These are phyloP conservation scores for Fusarium secorum DNA, from an alignment of 2,329 filamentous ascomycete species.

Conservation along the genomic window DNA sequence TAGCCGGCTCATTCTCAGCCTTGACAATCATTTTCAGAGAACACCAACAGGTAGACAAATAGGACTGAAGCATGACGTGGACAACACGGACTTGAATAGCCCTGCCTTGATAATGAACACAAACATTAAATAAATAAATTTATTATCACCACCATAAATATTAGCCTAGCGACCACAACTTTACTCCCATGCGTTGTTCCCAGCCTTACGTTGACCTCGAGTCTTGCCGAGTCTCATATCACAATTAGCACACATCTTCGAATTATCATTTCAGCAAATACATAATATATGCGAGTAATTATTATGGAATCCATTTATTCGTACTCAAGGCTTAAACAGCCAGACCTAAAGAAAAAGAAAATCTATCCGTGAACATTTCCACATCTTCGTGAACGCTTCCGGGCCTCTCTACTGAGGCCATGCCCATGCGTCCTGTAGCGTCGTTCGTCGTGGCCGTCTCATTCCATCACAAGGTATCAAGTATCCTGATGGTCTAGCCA, in stretches of 20 bases:
- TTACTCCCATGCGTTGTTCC: not conserved
- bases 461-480: constrained; percentile 37
- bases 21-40: not conserved
- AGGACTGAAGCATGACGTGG: no score
- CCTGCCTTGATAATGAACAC: no score
- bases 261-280: not conserved
- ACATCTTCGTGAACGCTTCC: constrained; percentile 43
- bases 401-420: constrained; percentile 43
- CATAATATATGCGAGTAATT: not conserved
- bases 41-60: not conserved
- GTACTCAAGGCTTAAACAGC: constrained; percentile 37
- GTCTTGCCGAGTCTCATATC: not conserved
- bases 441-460: constrained; percentile 36
- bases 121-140: not conserved
- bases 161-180: not conserved
- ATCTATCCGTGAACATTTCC: constrained; percentile 48
- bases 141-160: not conserved
- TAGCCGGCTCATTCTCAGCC: not conserved
- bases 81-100: no score
- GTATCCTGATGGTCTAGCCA: constrained; percentile 41
- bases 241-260: not conserved
- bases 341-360: constrained; percentile 42
- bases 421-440: constrained; percentile 43
- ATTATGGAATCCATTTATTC: constrained; percentile 33
- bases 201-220: not conserved